These are phyloP conservation scores for Candida xyloterini DNA, from an alignment of 805 yeast species.

Conservation along the genomic window DNA sequence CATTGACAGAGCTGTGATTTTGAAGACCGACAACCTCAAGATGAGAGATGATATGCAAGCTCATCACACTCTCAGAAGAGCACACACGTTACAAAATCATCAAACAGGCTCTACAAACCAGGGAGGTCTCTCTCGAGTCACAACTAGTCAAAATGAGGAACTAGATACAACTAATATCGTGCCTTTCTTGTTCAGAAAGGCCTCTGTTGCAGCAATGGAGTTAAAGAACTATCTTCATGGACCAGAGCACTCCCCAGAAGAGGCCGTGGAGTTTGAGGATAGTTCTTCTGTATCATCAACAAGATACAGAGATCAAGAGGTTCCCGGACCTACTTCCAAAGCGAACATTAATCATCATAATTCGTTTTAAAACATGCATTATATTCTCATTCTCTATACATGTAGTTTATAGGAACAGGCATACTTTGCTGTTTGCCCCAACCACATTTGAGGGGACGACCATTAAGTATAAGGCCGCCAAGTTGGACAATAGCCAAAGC, in stretches of 20 bases:
- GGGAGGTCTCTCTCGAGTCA: slow-evolving; percentile 16
- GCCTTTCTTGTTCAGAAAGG: slow-evolving; percentile 12
- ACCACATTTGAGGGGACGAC: slow-evolving; percentile 76
- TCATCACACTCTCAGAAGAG: slow-evolving; percentile 36
- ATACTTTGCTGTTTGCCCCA: slow-evolving; percentile 64
- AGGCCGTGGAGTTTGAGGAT: slow-evolving; percentile 4
- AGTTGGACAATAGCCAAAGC: slow-evolving; percentile 83
- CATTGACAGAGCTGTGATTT: slow-evolving; percentile 88
- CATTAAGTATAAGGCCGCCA: slow-evolving; percentile 66
- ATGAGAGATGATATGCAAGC: slow-evolving; percentile 61
- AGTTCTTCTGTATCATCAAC: not conserved
- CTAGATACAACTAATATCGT: slow-evolving; percentile 5
- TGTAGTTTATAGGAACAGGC: slow-evolving; percentile 22
- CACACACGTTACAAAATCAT: slow-evolving; percentile 21
- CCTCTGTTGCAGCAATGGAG: slow-evolving; percentile 14
- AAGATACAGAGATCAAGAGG: not conserved
- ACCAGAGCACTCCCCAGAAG: not conserved
- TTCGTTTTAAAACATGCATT: slow-evolving; percentile 4
- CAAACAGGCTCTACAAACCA: slow-evolving; percentile 9
- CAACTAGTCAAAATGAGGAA: slow-evolving; percentile 11
- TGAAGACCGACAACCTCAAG: slow-evolving; percentile 68
- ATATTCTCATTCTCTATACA: slow-evolving; percentile 21
- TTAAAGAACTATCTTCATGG: slow-evolving; percentile 4
- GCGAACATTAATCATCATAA: slow-evolving; percentile 1
- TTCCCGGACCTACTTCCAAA: not conserved